Evolutionary conservation across 163 green algal species (phyloP), one percentile per base, ranked within the genome.

Genomic region (Coccomyxa subellipsoidea): DNA sequence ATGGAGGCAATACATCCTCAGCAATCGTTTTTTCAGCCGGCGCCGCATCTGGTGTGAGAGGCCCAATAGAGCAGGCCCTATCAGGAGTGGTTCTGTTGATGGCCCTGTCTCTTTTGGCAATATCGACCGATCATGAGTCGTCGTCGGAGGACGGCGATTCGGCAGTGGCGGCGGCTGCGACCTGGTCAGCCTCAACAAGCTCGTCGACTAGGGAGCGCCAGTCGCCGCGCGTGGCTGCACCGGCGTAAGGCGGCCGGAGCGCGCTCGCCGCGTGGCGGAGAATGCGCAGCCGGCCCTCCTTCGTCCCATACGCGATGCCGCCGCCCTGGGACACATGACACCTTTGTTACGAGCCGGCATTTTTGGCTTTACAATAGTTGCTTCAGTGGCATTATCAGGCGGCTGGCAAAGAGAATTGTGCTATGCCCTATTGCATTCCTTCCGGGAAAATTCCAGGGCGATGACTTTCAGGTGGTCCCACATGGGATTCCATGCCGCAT

Each of bases 231-330:
- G 53, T 4, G 72, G 66, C 47, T 35, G 35, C 15, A 34, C 35
- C 36, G 69, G 73, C 59, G 38, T 53, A 15, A 32, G 37, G 37
- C 38, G 76, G 23, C 38, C 29, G 2, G 21, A 23, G 29, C 38
- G 38, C 38, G 38, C 76, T 0, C 25, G 80, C 35, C 81, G 82
- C 85, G 80, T 93, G 86, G 4, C 81, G 73, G 35, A 97, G 77
- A 31, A 95, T 79, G 18, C 94, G 88, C 84, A 98, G 87, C 25
- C 90, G 88, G 12, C 95, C 94, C 80, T 96, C 94, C 89, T 98
- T 98, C 39, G 95, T 98, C 77, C 95, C 95, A 80, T 98, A 98
- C 37, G 92, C 90, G 32, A 98, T 84, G 35, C 95, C 95, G 37
- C 90, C 92, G 23, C 92, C 95, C 23, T 93, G 76, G 18, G 59